Evolutionary conservation across 257 asterid genomes (phyloP).

Genomic region (Fraxinus pennsylvanica): DNA sequence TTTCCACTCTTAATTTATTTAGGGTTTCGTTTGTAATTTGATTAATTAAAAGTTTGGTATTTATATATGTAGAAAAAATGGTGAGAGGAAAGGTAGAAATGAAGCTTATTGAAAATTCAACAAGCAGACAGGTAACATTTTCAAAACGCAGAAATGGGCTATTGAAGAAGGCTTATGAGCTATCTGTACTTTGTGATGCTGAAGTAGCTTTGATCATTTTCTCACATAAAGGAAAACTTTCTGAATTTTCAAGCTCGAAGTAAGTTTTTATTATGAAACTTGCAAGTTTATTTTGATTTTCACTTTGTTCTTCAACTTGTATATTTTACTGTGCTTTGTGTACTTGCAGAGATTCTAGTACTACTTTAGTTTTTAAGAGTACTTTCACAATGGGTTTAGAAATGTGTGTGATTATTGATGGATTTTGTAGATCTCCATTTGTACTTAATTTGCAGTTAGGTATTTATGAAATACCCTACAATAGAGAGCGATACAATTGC

Average conservation of each 20-base stretch:
- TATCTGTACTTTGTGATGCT: conserved; percentile 72
- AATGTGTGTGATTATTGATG: not conserved
- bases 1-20: not conserved
- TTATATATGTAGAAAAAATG: conserved; percentile 35
- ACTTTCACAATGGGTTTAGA: not conserved
- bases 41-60: not conserved
- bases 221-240: conserved; percentile 72
- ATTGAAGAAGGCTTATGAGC: conserved; percentile 72
- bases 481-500: too few relatives aligned
- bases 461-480: too few relatives aligned
- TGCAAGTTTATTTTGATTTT: not conserved
- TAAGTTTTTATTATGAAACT: conserved; percentile 26
- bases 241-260: conserved; percentile 71
- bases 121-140: conserved; percentile 72
- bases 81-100: conserved; percentile 73
- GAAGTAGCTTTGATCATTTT: conserved; percentile 69
- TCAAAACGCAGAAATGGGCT: conserved; percentile 72
- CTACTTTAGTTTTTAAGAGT: not conserved
- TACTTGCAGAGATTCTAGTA: conserved; percentile 4
- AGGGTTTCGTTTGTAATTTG: conserved; percentile 5
- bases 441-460: not conserved
- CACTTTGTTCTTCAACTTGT: conserved; percentile 20
- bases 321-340: conserved; percentile 21
- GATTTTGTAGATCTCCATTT: not conserved
- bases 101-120: conserved; percentile 64